Evolutionary conservation across 2,329 filamentous ascomycete species (phyloP).

Genomic region (Monilinia polystroma): DNA sequence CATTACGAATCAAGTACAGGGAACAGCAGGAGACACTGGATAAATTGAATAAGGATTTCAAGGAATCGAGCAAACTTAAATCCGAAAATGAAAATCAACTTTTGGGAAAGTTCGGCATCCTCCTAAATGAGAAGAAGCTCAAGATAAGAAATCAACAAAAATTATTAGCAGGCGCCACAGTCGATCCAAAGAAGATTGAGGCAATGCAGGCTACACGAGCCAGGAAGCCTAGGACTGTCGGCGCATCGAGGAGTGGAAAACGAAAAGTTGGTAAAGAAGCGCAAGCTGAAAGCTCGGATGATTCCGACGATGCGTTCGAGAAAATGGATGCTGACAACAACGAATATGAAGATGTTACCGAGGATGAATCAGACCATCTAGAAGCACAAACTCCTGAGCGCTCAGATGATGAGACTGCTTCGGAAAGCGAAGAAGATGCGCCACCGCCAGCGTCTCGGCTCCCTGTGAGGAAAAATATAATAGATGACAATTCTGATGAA

Average conservation of each 20-base stretch:
- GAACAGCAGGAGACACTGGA: constrained; percentile 56
- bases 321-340: constrained; percentile 51
- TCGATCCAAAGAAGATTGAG: constrained; percentile 33
- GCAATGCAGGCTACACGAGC: constrained; percentile 25
- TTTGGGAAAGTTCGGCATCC: constrained; percentile 65
- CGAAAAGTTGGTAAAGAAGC: constrained; percentile 46
- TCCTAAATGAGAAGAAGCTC: constrained; percentile 77
- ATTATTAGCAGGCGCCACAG: constrained; percentile 46
- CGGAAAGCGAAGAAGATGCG: constrained; percentile 15
- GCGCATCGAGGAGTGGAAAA: constrained; percentile 48
- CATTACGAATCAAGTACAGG: constrained; percentile 44
- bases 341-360: constrained; percentile 25
- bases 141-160: constrained; percentile 74
- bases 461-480: neutral
- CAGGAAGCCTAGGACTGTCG: constrained; percentile 25
- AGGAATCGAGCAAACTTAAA: constrained; percentile 66
- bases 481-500: constrained; percentile 8
- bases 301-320: constrained; percentile 49
- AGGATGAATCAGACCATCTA: constrained; percentile 24
- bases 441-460: neutral
- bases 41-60: constrained; percentile 61
- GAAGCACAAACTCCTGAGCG: constrained; percentile 23
- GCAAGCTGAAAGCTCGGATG: constrained; percentile 41
- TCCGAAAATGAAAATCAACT: constrained; percentile 64
- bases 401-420: constrained; percentile 21